A percentile compares a stretch with the other conserved stretches of the same genome.
phyloP scores from a whole-genome alignment of 2,329 filamentous ascomycete species.

The Colletotrichum navitas region DNA sequence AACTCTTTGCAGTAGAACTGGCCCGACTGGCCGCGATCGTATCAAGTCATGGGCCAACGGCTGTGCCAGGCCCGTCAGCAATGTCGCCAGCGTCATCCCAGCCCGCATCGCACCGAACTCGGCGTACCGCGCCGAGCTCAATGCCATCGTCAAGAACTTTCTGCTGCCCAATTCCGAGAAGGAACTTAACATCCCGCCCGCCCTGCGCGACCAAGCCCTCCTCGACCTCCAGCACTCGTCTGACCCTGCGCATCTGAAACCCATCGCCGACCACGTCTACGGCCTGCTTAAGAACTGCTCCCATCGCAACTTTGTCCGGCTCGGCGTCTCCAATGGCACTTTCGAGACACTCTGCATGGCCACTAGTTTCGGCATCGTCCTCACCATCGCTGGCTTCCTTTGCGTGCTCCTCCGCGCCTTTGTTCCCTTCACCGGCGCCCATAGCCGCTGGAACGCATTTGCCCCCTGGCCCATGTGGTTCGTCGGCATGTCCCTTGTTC shows the following conservation, averaged over 20 bases:
- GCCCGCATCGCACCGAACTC: constrained; percentile 38
- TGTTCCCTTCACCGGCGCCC: constrained; percentile 52
- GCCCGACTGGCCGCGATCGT: constrained; percentile 42
- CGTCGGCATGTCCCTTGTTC: constrained; percentile 57
- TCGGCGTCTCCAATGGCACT: constrained; percentile 66
- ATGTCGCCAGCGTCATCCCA: constrained; percentile 28
- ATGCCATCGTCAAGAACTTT: constrained; percentile 56
- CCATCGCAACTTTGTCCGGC: constrained; percentile 63
- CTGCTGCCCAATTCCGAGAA: constrained; percentile 57
- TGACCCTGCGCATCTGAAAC: constrained; percentile 55
- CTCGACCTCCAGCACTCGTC: constrained; percentile 51
- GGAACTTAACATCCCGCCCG: constrained; percentile 61
- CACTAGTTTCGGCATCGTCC: constrained; percentile 57
- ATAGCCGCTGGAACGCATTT: constrained; percentile 57
- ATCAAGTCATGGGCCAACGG: constrained; percentile 44
- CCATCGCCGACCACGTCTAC: constrained; percentile 61
- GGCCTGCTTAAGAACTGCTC: constrained; percentile 62
- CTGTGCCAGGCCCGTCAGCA: constrained; percentile 35
- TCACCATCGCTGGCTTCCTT: constrained; percentile 56
- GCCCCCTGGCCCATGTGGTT: constrained; percentile 61
- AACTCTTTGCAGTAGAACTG: constrained; percentile 40
- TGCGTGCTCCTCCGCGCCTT: constrained; percentile 56
- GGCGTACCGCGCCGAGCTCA: constrained; percentile 50
- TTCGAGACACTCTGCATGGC: constrained; percentile 63
- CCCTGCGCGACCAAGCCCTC: constrained; percentile 56